Percentiles rank a stretch among this genome's conserved stretches.
Conservation (phyloP, 176 grass and related monocot genomes). For the Musa troglodytarum region DNA sequence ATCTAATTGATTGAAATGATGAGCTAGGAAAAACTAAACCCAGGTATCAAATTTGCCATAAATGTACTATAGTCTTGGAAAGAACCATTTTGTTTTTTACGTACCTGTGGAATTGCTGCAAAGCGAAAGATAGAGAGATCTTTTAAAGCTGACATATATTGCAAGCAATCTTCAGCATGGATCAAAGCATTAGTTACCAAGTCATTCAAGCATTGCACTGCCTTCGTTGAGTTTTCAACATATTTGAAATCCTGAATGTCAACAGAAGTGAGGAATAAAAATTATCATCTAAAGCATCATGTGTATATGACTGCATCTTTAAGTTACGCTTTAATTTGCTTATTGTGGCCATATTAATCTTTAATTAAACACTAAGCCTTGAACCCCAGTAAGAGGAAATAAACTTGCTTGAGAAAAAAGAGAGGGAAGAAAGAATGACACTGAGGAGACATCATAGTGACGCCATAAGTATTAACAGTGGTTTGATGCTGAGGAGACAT, state of each 20-base stretch:
- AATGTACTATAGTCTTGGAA: not conserved
- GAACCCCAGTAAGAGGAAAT: not conserved
- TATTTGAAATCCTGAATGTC: constrained; percentile 72
- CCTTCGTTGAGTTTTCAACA: constrained; percentile 64
- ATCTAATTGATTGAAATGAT: too few species aligned
- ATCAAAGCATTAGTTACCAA: constrained; percentile 81
- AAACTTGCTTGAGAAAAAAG: not conserved
- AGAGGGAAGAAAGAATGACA: not conserved
- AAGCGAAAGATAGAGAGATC: constrained; percentile 72
- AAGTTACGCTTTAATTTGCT: not conserved
- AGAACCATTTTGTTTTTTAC: not conserved
- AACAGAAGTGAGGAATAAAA: not conserved
- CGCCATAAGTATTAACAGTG: too few species aligned
- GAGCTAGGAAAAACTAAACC: too few species aligned
- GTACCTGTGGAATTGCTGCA: constrained; percentile 93
- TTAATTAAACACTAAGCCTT: not conserved
- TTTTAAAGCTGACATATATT: constrained; percentile 78
- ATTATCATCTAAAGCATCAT: not conserved
- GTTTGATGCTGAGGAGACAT: too few species aligned
- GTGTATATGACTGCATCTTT: not conserved
- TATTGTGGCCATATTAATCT: not conserved
- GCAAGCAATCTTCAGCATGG: constrained; percentile 71
- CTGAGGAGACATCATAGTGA: too few species aligned
- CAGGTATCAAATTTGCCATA: not conserved
- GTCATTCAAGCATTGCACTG: constrained; percentile 94